Conservation (phyloP, 148 eudicot genomes). For the Nyssa sinensis region DNA sequence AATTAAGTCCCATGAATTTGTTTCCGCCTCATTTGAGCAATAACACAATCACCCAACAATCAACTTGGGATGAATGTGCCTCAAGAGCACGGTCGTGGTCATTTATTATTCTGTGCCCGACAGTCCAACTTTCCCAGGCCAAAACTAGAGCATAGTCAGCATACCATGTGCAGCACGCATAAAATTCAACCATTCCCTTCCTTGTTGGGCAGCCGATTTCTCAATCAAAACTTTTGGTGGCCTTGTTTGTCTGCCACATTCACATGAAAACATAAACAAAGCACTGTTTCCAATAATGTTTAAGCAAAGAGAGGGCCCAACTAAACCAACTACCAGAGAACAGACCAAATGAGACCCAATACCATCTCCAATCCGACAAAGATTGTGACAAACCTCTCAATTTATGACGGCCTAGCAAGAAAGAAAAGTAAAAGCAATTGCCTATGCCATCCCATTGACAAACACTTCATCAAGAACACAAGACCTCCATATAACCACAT, state of each 20-base stretch:
- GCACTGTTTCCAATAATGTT: background rate
- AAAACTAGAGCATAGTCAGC: background rate
- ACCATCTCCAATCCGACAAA: conserved; percentile 25
- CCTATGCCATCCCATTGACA: background rate
- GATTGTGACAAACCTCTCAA: conserved; percentile 22
- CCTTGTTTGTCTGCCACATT: conserved; percentile 19
- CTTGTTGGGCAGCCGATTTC: background rate
- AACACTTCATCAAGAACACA: background rate
- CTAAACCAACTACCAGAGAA: background rate
- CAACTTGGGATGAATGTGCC: too few species aligned
- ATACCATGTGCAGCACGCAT: conserved; percentile 4
- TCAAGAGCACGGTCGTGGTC: too few species aligned
- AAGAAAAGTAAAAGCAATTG: background rate
- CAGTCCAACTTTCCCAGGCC: background rate
- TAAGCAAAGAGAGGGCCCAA: conserved; percentile 1
- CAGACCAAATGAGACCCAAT: conserved; percentile 27
- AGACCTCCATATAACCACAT: too few species aligned
- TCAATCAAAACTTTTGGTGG: background rate
- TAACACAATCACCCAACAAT: too few species aligned
- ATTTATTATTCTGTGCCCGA: background rate
- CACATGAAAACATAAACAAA: background rate
- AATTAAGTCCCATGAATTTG: too few species aligned
- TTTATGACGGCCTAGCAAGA: background rate
- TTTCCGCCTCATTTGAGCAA: too few species aligned
- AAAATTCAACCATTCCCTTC: background rate